Conservation (phyloP, 2,329 filamentous ascomycete species). For the Simplicillium aogashimaense region DNA sequence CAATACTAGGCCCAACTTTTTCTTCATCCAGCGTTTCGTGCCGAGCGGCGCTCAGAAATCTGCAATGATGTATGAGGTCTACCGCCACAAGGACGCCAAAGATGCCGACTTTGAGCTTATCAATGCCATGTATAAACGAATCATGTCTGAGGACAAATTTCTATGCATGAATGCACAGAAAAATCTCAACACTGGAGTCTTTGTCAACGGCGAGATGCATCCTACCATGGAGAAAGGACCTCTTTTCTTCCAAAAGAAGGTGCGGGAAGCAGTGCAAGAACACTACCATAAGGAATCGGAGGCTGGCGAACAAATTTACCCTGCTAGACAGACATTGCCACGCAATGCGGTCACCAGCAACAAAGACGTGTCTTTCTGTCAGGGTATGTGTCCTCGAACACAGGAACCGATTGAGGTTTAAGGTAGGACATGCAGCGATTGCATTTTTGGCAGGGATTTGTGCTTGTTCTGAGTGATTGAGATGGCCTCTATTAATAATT, state of each 20-base stretch:
- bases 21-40: slow-evolving; percentile 54
- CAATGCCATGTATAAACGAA: slow-evolving; percentile 49
- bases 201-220: slow-evolving; percentile 53
- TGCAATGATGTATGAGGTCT: slow-evolving; percentile 53
- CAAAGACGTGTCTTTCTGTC: slow-evolving; percentile 22
- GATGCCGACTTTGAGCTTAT: slow-evolving; percentile 48
- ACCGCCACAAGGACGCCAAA: slow-evolving; percentile 48
- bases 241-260: slow-evolving; percentile 42
- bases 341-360: slow-evolving; percentile 14
- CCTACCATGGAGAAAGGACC: slow-evolving; percentile 50
- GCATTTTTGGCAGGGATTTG: not conserved
- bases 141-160: slow-evolving; percentile 56
- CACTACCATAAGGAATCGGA: slow-evolving; percentile 36
- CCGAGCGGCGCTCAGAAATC: slow-evolving; percentile 39
- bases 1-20: slow-evolving; percentile 41
- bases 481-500: too few species aligned
- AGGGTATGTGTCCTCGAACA: slow-evolving; percentile 20
- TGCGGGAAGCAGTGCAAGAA: slow-evolving; percentile 35
- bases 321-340: slow-evolving; percentile 29
- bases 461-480: not conserved
- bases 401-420: slow-evolving; percentile 15
- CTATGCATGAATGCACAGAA: slow-evolving; percentile 49
- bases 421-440: not conserved
- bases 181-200: slow-evolving; percentile 52
- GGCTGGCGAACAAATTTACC: slow-evolving; percentile 39